Evolutionary conservation across 139 green algal genomes (phyloP).

Genomic region (Auxenochlorella protothecoides): DNA sequence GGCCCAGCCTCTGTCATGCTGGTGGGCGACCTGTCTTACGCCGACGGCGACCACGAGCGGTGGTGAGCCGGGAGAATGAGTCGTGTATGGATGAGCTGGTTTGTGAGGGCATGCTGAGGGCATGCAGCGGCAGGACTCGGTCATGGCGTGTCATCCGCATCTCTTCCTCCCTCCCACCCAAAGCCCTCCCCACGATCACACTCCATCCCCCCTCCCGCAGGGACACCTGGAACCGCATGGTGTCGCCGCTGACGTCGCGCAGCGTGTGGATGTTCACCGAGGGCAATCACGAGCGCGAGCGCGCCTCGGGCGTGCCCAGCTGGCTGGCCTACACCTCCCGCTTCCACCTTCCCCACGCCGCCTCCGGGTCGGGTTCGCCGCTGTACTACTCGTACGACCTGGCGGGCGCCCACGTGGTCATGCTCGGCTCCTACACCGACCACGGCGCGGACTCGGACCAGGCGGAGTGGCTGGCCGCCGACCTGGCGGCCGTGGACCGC

Average conservation of each 20-base stretch:
- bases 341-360: constrained; percentile 27
- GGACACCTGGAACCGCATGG: constrained; percentile 58
- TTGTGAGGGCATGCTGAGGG: too few relatives aligned
- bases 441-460: constrained; percentile 31
- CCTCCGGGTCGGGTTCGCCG: constrained; percentile 20
- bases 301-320: constrained; percentile 9
- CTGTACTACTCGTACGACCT: constrained; percentile 63
- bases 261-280: constrained; percentile 44
- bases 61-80: constrained; percentile 1
- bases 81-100: too few relatives aligned
- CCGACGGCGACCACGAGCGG: constrained; percentile 46
- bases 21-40: constrained; percentile 69
- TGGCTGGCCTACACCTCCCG: constrained; percentile 32
- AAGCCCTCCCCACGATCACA: too few relatives aligned
- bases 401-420: constrained; percentile 45
- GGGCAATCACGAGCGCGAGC: constrained; percentile 67
- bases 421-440: constrained; percentile 49
- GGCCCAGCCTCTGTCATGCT: constrained; percentile 38
- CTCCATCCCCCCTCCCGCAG: constrained; percentile 19
- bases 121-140: too few relatives aligned
- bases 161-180: too few relatives aligned
- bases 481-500: constrained; percentile 56
- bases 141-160: too few relatives aligned
- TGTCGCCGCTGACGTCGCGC: constrained; percentile 34
- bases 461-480: constrained; percentile 52